These are phyloP conservation scores for Quercus lobata DNA, from an alignment of 331 rosid species.

Conservation along the genomic window DNA sequence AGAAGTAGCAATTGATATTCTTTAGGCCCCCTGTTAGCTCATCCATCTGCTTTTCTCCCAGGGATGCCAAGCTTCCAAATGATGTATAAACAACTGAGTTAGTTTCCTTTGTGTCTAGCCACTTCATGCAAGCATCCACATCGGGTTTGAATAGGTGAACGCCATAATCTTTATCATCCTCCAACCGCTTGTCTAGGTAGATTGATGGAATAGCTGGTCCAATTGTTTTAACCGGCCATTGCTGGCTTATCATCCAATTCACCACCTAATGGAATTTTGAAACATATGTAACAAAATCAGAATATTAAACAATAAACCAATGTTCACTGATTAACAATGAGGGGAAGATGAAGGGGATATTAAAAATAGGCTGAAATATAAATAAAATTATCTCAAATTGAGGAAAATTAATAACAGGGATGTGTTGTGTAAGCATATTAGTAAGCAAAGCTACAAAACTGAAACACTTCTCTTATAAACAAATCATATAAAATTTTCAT, in stretches of 20 bases:
- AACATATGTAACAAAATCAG: no score
- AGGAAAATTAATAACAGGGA: no score
- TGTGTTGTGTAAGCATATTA: no score
- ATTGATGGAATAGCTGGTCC: constrained; percentile 33
- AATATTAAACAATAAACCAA: background rate
- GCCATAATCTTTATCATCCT: constrained; percentile 20
- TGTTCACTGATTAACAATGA: no score
- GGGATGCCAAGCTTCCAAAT: background rate
- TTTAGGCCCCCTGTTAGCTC: constrained; percentile 8
- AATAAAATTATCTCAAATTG: no score
- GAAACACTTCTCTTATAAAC: no score
- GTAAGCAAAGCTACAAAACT: no score
- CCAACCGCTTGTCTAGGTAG: constrained; percentile 6
- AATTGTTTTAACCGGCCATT: constrained; percentile 5
- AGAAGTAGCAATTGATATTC: background rate
- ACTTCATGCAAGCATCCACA: background rate
- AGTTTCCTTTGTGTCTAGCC: constrained; percentile 12
- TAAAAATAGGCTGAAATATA: no score
- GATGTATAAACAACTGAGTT: constrained; percentile 16
- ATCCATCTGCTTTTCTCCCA: constrained; percentile 13
- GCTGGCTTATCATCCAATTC: no score
- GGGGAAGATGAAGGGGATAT: no score
- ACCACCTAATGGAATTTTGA: background rate
- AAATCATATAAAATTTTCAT: no score
- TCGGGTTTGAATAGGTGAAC: background rate